Base-by-base conservation (phyloP, 1,139 yeast species). In the Kurtzmaniella natalensis region DNA sequence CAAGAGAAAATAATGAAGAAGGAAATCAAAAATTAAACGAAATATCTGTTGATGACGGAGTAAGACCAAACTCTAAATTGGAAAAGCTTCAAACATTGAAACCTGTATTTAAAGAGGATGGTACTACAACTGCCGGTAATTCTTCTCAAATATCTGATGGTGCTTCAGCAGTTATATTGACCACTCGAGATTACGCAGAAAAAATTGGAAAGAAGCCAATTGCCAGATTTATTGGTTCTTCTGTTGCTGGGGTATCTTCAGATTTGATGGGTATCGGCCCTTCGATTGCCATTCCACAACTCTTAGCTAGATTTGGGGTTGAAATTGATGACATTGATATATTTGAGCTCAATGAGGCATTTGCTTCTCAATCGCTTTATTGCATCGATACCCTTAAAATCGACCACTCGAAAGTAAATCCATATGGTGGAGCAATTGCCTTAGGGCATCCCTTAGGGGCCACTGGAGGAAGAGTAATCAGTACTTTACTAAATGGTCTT, bases 231-330 rank as follows among this genome's bases (percentile, higher is more conserved):
- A 78, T 88, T 42, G 82, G 79, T 48, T 78, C 86, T 55, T 72
- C 78, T 39, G 64, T 80, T 33, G 89, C 81, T 37, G 96, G 97
- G 55, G 96, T 89, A 31, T 95, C 96, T 40, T 96, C 97, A 26
- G 95, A 86, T 63, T 78, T 88, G 43, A 89, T 89, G 97, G 97
- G 97, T 43, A 78, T 89, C 51, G 97, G 96, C 35, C 96, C 96
- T 40, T 96, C 95, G 21, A 77, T 76, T 48, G 96, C 97, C 42
- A 87, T 89, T 50, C 96, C 96, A 42, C 75, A 72, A 40, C 81
- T 85, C 15, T 74, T 89, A 51, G 65, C 75, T 55, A 77, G 76
- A 53, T 61, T 80, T 29, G 83, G 83, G 20, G 60, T 89, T 44
- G 64, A 71, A 14, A 68, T 74, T 25, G 71, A 72, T 34, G 95